phyloP scores from a whole-genome alignment of 1,284 basidiomycete genomes.

The Peniophora sp. region DNA sequence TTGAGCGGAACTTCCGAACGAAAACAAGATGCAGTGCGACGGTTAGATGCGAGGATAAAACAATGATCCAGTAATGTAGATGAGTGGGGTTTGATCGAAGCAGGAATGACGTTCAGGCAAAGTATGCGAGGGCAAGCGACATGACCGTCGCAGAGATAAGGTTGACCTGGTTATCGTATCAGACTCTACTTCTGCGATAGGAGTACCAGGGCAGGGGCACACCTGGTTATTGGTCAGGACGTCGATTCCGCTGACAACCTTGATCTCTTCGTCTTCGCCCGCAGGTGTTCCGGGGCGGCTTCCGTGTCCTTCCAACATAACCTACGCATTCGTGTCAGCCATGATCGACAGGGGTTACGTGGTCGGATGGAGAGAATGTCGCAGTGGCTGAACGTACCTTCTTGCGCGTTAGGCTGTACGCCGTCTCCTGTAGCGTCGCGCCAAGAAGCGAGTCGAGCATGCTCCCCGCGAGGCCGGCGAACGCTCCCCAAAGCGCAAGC shows the following conservation, averaged over 20 bases:
- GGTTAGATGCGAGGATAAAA: no score
- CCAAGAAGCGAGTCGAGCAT: slow-evolving; percentile 82
- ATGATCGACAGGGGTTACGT: no score
- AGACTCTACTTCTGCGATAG: neutral
- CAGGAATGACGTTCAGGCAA: slow-evolving; percentile 12
- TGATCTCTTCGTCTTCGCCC: slow-evolving; percentile 23
- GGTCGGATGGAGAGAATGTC: no score
- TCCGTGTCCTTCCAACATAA: slow-evolving; percentile 46
- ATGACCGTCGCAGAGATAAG: slow-evolving; percentile 34
- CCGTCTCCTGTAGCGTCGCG: slow-evolving; percentile 80
- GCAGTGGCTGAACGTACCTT: no score
- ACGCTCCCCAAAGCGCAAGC: slow-evolving; percentile 50
- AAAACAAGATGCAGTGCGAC: no score
- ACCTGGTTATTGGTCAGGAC: slow-evolving; percentile 81
- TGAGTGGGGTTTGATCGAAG: no score
- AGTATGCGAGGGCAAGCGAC: slow-evolving; percentile 26
- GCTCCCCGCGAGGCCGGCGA: slow-evolving; percentile 70
- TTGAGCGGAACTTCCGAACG: no score
- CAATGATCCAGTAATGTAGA: no score
- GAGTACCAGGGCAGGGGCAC: slow-evolving; percentile 11
- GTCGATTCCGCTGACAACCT: slow-evolving; percentile 63
- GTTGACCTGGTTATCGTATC: slow-evolving; percentile 27
- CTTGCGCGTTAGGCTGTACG: slow-evolving; percentile 59
- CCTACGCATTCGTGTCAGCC: no score
- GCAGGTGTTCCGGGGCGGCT: slow-evolving; percentile 16